Evolutionary conservation across 768 basidiomycete genomes (phyloP).

Genomic region (Rubroboletus satanas): DNA sequence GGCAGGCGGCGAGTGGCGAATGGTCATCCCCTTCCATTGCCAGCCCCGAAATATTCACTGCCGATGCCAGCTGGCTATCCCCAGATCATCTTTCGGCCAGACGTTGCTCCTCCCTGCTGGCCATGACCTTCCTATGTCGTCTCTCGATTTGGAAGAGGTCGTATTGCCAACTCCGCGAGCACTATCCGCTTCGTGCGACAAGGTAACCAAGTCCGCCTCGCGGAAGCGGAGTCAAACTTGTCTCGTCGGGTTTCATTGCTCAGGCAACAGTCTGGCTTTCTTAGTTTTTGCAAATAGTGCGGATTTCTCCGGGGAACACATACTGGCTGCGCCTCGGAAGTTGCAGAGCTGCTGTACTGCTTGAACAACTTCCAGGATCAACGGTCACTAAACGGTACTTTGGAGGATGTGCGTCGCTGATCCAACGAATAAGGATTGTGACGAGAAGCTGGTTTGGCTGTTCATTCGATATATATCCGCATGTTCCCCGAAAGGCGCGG

Average conservation of each 20-base stretch:
- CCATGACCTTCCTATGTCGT: conserved; percentile 10
- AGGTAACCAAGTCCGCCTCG: conserved; percentile 26
- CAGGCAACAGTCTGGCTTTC: background rate
- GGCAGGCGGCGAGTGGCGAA: background rate
- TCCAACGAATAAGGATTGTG: background rate
- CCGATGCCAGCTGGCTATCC: background rate
- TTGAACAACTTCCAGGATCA: background rate
- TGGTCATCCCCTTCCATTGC: background rate
- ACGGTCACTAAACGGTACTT: background rate
- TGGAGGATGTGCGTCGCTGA: background rate
- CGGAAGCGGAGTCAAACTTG: conserved; percentile 28
- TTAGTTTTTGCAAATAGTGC: background rate
- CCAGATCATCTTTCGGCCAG: background rate
- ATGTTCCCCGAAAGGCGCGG: background rate
- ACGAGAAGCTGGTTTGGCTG: background rate
- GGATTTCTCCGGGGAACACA: background rate
- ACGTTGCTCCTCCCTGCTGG: background rate
- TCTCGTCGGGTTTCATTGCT: background rate
- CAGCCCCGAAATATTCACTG: background rate
- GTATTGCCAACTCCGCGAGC: conserved; percentile 32
- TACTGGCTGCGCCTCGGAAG: background rate
- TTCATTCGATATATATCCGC: background rate
- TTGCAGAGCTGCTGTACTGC: background rate
- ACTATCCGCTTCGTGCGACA: conserved; percentile 13
- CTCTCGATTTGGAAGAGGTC: conserved; percentile 30